Evolutionary conservation across 1,139 yeast genomes (phyloP), one percentile per base, ranked within the genome.

Genomic region (Debaryomyces udenii): DNA sequence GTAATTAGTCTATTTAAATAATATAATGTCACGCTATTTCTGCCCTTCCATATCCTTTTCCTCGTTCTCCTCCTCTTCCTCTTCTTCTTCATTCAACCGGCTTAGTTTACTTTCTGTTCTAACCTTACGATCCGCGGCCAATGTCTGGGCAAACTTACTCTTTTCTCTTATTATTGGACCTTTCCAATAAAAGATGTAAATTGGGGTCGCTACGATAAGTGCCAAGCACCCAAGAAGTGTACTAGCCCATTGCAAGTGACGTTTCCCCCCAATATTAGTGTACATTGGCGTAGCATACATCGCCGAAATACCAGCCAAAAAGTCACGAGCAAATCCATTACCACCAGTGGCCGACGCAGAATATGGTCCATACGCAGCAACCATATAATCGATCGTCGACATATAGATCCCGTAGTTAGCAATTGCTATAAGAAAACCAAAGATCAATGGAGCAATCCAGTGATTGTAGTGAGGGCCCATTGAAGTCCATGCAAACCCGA

Each of bases 331-430:
- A 44, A 64, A 64, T 10, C 68, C 71, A 43, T 66, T 66, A 31
- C 71, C 71, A n/a, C 70, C 70, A 4, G 71, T 66, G 5, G 70
- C 70, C n/a, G 70, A 64, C 2, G 70, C 67, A 29, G 68, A 58
- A 46, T 64, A 64, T 15, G 63, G 64, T 4, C 68, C 68, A 41
- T 65, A 65, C 13, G 67, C 63, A 3, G 64, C 64, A 30, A 64
- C 56, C 69, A 64, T 62, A 43, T 62, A 64, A 48, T 64, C 68
- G 38, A 66, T 62, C 17, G 70, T 64, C 10, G 68, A 56, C 67
- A 64, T 62, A 50, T 65, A 65, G 43, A 66, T 65, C 31, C 64
- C 56, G 46, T 45, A 65, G 46, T 64, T 65, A 17, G 70, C 70
- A 35, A 64, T 53, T n/a, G 63, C 69, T 46, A 65, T 63, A 39